Conservation (phyloP, 345 rosid genomes). For the Eucalyptus melliodora region DNA sequence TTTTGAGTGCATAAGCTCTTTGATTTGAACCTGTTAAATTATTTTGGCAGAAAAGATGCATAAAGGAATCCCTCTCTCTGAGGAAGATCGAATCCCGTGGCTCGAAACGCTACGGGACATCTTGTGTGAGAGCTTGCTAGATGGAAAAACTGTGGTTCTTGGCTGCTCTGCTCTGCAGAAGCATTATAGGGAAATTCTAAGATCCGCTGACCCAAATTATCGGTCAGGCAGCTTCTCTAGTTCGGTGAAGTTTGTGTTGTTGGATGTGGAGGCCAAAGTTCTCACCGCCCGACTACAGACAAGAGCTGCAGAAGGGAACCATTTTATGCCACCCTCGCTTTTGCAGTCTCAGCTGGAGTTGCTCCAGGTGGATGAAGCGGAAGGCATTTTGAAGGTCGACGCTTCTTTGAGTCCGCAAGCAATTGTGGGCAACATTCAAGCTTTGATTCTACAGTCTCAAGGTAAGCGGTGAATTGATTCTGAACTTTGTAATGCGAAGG, state of each 20-base stretch:
- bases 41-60: conserved; percentile 52
- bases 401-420: conserved; percentile 35
- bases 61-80: conserved; percentile 58
- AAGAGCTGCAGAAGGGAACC: conserved; percentile 56
- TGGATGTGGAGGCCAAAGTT: conserved; percentile 45
- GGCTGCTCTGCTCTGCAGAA: conserved; percentile 70
- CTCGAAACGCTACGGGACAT: conserved; percentile 34
- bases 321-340: conserved; percentile 75
- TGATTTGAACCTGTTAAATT: not conserved
- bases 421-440: conserved; percentile 11
- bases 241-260: conserved; percentile 42
- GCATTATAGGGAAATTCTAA: conserved; percentile 60
- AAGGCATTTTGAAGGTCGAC: conserved; percentile 44
- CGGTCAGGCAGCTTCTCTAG: conserved; percentile 16
- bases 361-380: conserved; percentile 53
- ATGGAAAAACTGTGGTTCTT: conserved; percentile 32
- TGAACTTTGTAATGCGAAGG: not conserved
- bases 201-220: conserved; percentile 50
- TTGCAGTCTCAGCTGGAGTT: conserved; percentile 72
- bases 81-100: conserved; percentile 87
- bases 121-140: conserved; percentile 17
- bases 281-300: conserved; percentile 37
- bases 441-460: not conserved
- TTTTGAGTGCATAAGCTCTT: not conserved
- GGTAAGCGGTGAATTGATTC: not conserved